Conservation (phyloP, 2,329 filamentous ascomycete species). For the Stachybotrys chlorohalonatus region DNA sequence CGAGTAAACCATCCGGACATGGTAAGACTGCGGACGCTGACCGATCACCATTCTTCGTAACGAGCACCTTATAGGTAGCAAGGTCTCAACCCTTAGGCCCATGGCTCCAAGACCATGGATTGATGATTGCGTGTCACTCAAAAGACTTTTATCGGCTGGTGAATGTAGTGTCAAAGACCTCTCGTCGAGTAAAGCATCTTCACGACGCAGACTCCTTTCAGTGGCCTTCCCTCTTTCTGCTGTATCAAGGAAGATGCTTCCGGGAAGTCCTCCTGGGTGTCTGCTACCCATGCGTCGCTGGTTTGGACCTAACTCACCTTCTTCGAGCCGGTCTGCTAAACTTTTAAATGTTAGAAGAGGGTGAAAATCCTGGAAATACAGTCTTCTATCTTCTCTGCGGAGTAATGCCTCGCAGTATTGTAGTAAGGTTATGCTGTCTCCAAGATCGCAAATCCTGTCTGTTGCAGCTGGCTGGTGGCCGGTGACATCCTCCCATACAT, state of each 20-base stretch:
- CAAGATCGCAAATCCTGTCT: slow-evolving; percentile 17
- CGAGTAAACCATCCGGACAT: slow-evolving; percentile 21
- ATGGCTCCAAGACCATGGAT: neutral
- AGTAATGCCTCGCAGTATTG: slow-evolving; percentile 25
- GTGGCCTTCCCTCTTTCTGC: too few species aligned
- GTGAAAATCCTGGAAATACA: slow-evolving; percentile 26
- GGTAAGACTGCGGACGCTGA: slow-evolving; percentile 22
- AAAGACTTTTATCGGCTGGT: too few species aligned
- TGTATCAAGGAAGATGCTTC: too few species aligned
- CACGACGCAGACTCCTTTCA: too few species aligned
- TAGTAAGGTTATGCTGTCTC: slow-evolving; percentile 27
- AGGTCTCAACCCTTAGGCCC: neutral
- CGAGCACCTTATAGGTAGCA: slow-evolving; percentile 18
- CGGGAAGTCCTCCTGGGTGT: too few species aligned
- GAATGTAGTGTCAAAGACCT: too few species aligned
- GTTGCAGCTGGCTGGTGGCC: slow-evolving; percentile 14
- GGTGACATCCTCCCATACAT: slow-evolving; percentile 20
- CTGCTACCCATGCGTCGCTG: neutral
- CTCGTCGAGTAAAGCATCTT: too few species aligned
- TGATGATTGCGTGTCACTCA: neutral
- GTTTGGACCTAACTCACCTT: neutral
- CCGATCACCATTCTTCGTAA: slow-evolving; percentile 20
- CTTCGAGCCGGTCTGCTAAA: neutral
- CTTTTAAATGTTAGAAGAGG: slow-evolving; percentile 16
- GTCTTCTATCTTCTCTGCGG: slow-evolving; percentile 13